phyloP scores from a whole-genome alignment of 208 protist species.

The Crithidia sp. region DNA sequence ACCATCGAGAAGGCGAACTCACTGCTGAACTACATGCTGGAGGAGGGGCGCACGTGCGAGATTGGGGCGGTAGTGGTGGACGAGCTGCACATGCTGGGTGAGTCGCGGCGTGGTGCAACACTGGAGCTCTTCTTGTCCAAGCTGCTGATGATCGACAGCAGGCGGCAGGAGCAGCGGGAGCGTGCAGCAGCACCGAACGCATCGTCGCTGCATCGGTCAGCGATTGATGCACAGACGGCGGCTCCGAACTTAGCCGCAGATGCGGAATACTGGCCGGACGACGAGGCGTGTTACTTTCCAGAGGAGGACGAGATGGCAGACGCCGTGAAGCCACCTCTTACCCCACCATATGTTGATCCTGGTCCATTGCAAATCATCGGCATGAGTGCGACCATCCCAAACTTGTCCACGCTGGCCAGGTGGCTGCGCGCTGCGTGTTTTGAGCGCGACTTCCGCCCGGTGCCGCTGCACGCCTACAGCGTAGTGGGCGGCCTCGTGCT shows the following conservation, averaged over 20 bases:
- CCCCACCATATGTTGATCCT: slow-evolving; percentile 1
- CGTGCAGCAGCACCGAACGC: neutral
- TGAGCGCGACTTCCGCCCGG: slow-evolving; percentile 73
- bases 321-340: neutral
- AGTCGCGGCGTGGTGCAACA: slow-evolving; percentile 76
- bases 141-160: slow-evolving; percentile 51
- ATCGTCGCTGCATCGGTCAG: neutral
- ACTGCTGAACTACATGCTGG: slow-evolving; percentile 88
- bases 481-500: slow-evolving; percentile 68
- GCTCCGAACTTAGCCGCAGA: neutral
- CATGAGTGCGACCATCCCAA: slow-evolving; percentile 95
- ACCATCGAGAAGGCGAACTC: slow-evolving; percentile 96
- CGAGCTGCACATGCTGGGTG: slow-evolving; percentile 96
- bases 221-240: neutral
- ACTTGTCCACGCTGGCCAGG: slow-evolving; percentile 70
- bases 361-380: slow-evolving; percentile 85
- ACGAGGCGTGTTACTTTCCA: neutral
- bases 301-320: neutral
- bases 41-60: slow-evolving; percentile 60
- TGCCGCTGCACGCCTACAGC: slow-evolving; percentile 77
- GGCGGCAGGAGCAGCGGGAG: slow-evolving; percentile 16
- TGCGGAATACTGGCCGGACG: neutral
- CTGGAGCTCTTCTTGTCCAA: slow-evolving; percentile 91
- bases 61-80: slow-evolving; percentile 92
- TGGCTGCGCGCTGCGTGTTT: slow-evolving; percentile 88